Conservation (phyloP, 2,329 filamentous ascomycete species). For the Diaporthe citriasiana region DNA sequence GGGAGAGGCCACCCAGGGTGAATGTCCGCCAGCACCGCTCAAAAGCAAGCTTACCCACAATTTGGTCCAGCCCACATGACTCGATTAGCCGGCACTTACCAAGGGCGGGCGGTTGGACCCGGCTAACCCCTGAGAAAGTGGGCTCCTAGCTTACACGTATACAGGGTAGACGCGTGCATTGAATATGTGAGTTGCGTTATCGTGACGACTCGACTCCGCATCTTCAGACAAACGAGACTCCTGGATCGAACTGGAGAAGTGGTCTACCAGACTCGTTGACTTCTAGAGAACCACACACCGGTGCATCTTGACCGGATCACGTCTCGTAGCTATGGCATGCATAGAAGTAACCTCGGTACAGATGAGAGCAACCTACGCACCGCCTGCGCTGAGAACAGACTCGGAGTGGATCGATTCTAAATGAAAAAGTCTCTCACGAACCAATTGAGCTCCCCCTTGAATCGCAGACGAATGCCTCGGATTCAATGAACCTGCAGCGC, state of each 20-base stretch:
- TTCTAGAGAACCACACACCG: not conserved
- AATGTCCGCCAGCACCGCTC: slow-evolving; percentile 2
- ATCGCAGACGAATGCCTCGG: not conserved
- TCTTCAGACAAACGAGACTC: not conserved
- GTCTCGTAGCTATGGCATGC: too few relatives aligned
- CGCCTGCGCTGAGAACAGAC: not conserved
- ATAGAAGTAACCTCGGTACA: not conserved
- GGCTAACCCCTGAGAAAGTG: slow-evolving; percentile 26
- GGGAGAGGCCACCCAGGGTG: not conserved
- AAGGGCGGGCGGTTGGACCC: slow-evolving; percentile 28
- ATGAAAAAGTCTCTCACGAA: not conserved
- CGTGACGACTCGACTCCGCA: not conserved
- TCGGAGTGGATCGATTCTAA: not conserved
- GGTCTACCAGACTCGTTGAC: not conserved
- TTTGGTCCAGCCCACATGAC: slow-evolving; percentile 28
- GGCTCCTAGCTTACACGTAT: not conserved
- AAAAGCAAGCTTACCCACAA: slow-evolving; percentile 2
- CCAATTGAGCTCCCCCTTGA: not conserved
- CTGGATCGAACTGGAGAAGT: not conserved
- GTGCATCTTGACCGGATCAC: too few relatives aligned
- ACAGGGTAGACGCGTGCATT: too few relatives aligned
- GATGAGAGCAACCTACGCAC: not conserved
- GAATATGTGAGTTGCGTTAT: not conserved
- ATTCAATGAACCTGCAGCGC: not conserved
- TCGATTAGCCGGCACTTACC: not conserved